Base-by-base conservation (phyloP, 352 stramenopile species). In the Phytophthora foliorum region DNA sequence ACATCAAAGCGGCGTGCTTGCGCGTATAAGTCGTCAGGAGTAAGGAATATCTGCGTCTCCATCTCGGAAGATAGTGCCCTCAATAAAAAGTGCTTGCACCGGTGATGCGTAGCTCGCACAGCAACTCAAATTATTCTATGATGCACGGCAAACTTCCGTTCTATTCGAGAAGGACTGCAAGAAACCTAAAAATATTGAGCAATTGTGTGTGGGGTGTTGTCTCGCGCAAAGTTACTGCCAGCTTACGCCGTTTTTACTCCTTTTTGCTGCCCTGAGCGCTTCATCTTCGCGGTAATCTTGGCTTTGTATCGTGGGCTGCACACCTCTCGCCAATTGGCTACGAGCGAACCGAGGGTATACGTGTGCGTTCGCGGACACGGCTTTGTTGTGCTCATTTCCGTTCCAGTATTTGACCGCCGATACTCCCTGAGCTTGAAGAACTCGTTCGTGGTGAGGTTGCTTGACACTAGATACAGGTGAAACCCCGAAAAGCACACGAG, bases 361-460 rank as follows among this genome's bases (percentile, higher is more conserved):
- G 32, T 48, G 31, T 77, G 56, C 10, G 31, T 34, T 31, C 3
- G 24, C 31, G 19, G 32, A 58, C 24, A 45, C 14, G 3, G 32
- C 36, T 53, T 29, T 52, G 17, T 2, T 44, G 21, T 16, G 21
- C 19, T 13, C 17, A n/a, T 24, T 24, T 48, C 4, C 13, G 41
- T 34, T 13, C 29, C 17, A 7, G 14, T n/a, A 41, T 16, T n/a
- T 45, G 31, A 54, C 32, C 46, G 27, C 14, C 48, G 34, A 21
- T 67, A 60, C 16, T 57, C 54, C 32, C 75, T 66, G n/a, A 75
- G 68, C 58, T 91, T 93, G 73, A 91, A 91, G 41, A 91, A 91
- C 53, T 91, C 85, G 62, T 91, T 93, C 2, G 85, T 93, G 9
- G 85, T 93, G 21, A 63, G 59, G 63, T 93, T 91, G 29, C 24